Evolutionary conservation across 2,329 filamentous ascomycete species (phyloP).

Genomic region (Fusarium verrucosum): DNA sequence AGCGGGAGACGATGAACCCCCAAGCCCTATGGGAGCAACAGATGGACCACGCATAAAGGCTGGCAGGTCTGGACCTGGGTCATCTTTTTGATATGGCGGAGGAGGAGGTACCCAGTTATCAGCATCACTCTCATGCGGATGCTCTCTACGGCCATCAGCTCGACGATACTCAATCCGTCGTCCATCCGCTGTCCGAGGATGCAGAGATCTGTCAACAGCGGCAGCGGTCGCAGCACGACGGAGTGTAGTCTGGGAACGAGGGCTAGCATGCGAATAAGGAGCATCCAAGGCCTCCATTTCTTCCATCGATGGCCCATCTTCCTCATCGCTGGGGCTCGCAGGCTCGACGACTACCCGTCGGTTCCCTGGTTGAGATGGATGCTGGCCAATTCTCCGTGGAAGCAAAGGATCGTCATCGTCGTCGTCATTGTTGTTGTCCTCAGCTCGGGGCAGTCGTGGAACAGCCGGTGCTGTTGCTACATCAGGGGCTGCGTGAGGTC

Average conservation of each 20-base stretch:
- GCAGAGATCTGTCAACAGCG: constrained; percentile 73
- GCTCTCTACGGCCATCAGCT: constrained; percentile 74
- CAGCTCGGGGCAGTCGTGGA: constrained; percentile 36
- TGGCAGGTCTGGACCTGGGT: constrained; percentile 62
- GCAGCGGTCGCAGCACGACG: constrained; percentile 80
- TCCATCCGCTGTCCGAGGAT: constrained; percentile 65
- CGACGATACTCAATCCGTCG: constrained; percentile 70
- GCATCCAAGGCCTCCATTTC: constrained; percentile 72
- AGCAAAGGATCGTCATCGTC: constrained; percentile 62
- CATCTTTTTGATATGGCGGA: constrained; percentile 78
- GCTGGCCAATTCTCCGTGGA: constrained; percentile 58
- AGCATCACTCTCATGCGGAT: constrained; percentile 86
- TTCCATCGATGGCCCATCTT: constrained; percentile 60
- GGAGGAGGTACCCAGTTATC: constrained; percentile 90
- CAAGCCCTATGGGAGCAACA: constrained; percentile 49
- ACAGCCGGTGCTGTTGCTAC: constrained; percentile 48
- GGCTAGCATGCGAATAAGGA: constrained; percentile 77
- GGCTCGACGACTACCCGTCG: constrained; percentile 26
- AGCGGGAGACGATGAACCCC: constrained; percentile 41
- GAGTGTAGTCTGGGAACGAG: constrained; percentile 74
- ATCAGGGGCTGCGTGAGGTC: constrained; percentile 43
- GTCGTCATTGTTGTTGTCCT: constrained; percentile 42
- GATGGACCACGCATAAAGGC: constrained; percentile 63
- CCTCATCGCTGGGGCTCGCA: constrained; percentile 50
- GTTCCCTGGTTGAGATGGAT: constrained; percentile 20